Percentiles rank a stretch among this genome's conserved stretches.
These are phyloP conservation scores for Boletus mariae DNA, from an alignment of 1,284 basidiomycete species.

Conservation along the genomic window DNA sequence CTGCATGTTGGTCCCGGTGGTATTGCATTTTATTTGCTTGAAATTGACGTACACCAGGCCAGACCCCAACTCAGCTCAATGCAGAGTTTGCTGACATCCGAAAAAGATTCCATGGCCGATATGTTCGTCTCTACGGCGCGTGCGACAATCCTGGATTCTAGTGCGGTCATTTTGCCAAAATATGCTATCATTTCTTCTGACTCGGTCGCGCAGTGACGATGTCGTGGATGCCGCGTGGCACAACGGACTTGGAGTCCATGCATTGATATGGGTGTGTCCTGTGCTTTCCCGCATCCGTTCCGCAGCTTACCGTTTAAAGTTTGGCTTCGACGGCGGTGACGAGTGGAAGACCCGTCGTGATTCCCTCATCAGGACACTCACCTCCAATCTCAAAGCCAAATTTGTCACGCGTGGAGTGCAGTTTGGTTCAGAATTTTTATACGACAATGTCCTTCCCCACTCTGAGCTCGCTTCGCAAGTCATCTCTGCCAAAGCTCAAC, in stretches of 20 bases:
- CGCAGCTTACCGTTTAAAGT: slow-evolving; percentile 36
- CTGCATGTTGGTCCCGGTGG: slow-evolving; percentile 42
- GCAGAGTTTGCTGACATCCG: slow-evolving; percentile 64
- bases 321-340: slow-evolving; percentile 57
- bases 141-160: slow-evolving; percentile 68
- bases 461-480: slow-evolving; percentile 56
- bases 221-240: slow-evolving; percentile 71
- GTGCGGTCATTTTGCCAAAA: slow-evolving; percentile 35
- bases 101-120: slow-evolving; percentile 58
- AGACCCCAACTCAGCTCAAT: slow-evolving; percentile 45
- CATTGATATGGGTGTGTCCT: slow-evolving; percentile 63
- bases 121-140: slow-evolving; percentile 67
- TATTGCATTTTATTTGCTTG: neutral
- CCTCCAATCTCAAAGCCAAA: slow-evolving; percentile 60
- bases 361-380: slow-evolving; percentile 50
- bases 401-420: slow-evolving; percentile 66
- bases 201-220: slow-evolving; percentile 47
- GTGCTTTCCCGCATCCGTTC: neutral
- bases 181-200: neutral
- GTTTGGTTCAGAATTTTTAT: slow-evolving; percentile 75
- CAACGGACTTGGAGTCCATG: slow-evolving; percentile 67
- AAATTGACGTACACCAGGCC: slow-evolving; percentile 38
- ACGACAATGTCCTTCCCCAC: slow-evolving; percentile 54
- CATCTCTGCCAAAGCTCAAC: slow-evolving; percentile 43
- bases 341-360: slow-evolving; percentile 56